Evolutionary conservation across 441 rosid species (phyloP).

Genomic region (Cnidoscolus chayamansa): DNA sequence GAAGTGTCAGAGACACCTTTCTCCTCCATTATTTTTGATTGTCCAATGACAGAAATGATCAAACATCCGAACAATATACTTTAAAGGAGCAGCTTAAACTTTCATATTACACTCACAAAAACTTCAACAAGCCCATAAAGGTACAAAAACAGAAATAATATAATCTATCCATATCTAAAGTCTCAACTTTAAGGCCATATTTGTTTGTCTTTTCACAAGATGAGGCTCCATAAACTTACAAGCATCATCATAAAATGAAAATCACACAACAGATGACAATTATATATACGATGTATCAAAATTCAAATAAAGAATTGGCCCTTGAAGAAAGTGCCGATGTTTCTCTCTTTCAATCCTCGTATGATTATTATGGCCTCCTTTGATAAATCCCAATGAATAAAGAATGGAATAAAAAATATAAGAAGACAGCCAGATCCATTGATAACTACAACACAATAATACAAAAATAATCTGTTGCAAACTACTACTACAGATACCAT

Average conservation of each 20-base stretch:
- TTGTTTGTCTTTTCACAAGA: conserved; percentile 3
- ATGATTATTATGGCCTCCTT: neutral
- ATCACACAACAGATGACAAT: too few relatives aligned
- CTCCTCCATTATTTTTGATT: neutral
- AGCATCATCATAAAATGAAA: too few relatives aligned
- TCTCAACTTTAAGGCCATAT: neutral
- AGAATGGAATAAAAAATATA: neutral
- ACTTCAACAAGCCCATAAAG: neutral
- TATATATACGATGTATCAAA: too few relatives aligned
- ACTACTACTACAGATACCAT: neutral
- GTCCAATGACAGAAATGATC: neutral
- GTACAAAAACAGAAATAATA: neutral
- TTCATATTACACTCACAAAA: neutral
- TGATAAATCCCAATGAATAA: neutral
- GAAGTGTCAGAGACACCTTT: neutral
- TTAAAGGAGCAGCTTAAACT: neutral
- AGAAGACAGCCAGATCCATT: neutral
- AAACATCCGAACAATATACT: neutral
- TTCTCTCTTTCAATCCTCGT: too few relatives aligned
- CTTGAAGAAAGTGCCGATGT: too few relatives aligned
- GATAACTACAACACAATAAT: neutral
- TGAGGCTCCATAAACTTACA: neutral
- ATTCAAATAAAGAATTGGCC: too few relatives aligned
- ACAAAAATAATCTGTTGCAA: neutral
- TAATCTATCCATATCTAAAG: neutral